phyloP scores from a whole-genome alignment of 2,329 filamentous ascomycete genomes.

The Aspergillus aculeatus region DNA sequence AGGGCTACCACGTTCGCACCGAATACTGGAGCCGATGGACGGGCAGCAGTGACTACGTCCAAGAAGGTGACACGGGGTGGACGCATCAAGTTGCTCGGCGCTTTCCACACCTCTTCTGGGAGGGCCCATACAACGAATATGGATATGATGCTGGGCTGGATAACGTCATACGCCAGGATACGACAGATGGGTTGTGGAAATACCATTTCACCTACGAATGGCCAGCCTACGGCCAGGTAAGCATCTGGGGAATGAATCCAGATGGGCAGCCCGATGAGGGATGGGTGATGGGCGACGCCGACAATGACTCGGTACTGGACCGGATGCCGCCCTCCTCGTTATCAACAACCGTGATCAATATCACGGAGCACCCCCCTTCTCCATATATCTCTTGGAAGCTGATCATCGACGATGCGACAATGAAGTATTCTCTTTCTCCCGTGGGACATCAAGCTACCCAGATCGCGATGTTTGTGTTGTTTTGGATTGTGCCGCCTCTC shows the following conservation, averaged over 20 bases:
- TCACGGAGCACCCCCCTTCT: slow-evolving; percentile 53
- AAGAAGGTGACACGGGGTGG: slow-evolving; percentile 55
- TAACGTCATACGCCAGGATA: slow-evolving; percentile 50
- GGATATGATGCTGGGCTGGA: slow-evolving; percentile 61
- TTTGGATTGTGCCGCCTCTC: slow-evolving; percentile 53
- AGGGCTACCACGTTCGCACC: slow-evolving; percentile 59
- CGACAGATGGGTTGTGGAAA: slow-evolving; percentile 53
- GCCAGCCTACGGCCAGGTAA: slow-evolving; percentile 61
- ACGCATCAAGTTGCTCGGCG: slow-evolving; percentile 43
- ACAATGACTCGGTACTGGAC: slow-evolving; percentile 59
- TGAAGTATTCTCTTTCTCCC: slow-evolving; percentile 53
- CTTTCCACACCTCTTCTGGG: slow-evolving; percentile 61
- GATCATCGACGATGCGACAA: slow-evolving; percentile 53
- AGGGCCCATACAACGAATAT: slow-evolving; percentile 62
- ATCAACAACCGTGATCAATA: slow-evolving; percentile 57
- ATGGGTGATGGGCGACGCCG: slow-evolving; percentile 59
- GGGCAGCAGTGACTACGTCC: slow-evolving; percentile 58
- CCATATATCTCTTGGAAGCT: slow-evolving; percentile 57
- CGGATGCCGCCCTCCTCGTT: slow-evolving; percentile 60
- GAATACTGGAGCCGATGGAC: slow-evolving; percentile 61
- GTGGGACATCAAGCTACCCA: slow-evolving; percentile 55
- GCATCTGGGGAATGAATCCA: slow-evolving; percentile 65
- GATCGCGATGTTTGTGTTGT: slow-evolving; percentile 53
- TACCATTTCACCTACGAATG: slow-evolving; percentile 63
- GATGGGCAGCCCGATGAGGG: slow-evolving; percentile 61